A percentile compares a stretch with the other conserved stretches of the same genome.
These are phyloP conservation scores for Cyberlindnera euphorbiae DNA, from an alignment of 805 yeast genomes.

Conservation along the genomic window DNA sequence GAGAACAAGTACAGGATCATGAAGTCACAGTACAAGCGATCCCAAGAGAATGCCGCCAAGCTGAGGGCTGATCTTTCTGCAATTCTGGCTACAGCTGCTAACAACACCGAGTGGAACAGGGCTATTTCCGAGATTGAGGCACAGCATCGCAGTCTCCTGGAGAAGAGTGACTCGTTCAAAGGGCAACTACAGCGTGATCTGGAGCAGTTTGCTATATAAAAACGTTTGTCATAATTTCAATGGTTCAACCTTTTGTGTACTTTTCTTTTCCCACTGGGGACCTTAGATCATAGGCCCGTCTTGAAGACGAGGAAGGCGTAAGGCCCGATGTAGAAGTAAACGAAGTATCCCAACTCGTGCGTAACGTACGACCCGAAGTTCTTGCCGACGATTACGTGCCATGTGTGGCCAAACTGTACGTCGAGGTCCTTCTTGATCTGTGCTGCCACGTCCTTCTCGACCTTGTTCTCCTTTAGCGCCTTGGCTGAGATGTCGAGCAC, in stretches of 20 bases:
- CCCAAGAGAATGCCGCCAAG: slow-evolving; percentile 1
- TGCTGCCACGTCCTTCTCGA: slow-evolving; percentile 63
- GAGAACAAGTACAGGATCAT: slow-evolving; percentile 22
- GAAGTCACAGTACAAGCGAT: slow-evolving; percentile 8
- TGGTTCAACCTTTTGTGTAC: no score
- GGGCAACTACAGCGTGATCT: slow-evolving; percentile 1
- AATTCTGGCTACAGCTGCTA: slow-evolving; percentile 2
- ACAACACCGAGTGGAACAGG: background rate
- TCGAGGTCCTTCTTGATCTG: slow-evolving; percentile 62
- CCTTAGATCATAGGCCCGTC: slow-evolving; percentile 44
- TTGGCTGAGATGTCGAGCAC: slow-evolving; percentile 43
- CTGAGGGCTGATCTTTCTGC: slow-evolving; percentile 5
- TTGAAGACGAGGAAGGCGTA: slow-evolving; percentile 66
- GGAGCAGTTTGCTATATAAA: slow-evolving; percentile 1
- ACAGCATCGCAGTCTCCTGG: background rate
- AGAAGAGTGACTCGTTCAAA: slow-evolving; percentile 1
- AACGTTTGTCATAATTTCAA: no score
- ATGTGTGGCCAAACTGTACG: slow-evolving; percentile 57
- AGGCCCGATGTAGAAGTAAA: slow-evolving; percentile 66
- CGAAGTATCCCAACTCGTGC: slow-evolving; percentile 69
- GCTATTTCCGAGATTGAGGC: slow-evolving; percentile 1
- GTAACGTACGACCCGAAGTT: slow-evolving; percentile 77
- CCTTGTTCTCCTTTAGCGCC: slow-evolving; percentile 38
- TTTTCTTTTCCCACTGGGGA: no score
- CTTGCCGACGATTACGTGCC: slow-evolving; percentile 82